Evolutionary conservation across 306 rosid species (phyloP).

Genomic region (Purshia tridentata): DNA sequence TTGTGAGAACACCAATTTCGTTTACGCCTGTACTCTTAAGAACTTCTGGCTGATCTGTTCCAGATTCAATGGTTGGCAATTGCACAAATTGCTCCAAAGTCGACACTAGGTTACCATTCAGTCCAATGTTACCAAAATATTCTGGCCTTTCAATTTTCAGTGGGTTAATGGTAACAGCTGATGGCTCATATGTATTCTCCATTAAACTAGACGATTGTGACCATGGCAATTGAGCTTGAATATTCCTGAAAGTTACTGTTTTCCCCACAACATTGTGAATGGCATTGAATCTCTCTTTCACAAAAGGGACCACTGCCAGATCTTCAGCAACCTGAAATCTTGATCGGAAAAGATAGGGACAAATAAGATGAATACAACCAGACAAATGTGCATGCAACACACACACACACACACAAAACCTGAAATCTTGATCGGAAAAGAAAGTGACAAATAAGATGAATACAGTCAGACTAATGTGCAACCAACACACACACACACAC

Average conservation of each 20-base stretch:
- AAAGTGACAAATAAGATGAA: slow-evolving; percentile 28
- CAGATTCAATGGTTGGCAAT: slow-evolving; percentile 28
- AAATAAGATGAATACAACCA: slow-evolving; percentile 25
- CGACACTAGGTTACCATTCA: slow-evolving; percentile 18
- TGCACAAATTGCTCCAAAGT: slow-evolving; percentile 29
- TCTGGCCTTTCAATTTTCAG: slow-evolving; percentile 38
- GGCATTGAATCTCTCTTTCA: slow-evolving; percentile 55
- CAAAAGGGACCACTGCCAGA: slow-evolving; percentile 41
- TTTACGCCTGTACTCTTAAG: slow-evolving; percentile 28
- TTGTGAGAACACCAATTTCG: slow-evolving; percentile 27
- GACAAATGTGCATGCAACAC: neutral
- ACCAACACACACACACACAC: neutral
- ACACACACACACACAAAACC: slow-evolving; percentile 41
- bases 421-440: slow-evolving; percentile 39
- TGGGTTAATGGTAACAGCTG: slow-evolving; percentile 26
- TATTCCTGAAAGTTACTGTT: slow-evolving; percentile 23
- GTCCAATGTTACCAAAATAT: slow-evolving; percentile 27
- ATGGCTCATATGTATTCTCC: slow-evolving; percentile 41
- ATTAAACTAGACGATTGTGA: slow-evolving; percentile 31
- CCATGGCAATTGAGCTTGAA: slow-evolving; percentile 38
- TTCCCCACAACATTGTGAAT: slow-evolving; percentile 33
- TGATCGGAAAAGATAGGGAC: slow-evolving; percentile 29
- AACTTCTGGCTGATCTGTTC: slow-evolving; percentile 23
- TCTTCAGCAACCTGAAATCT: slow-evolving; percentile 78
- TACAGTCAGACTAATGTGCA: neutral